Evolutionary conservation across 2,329 filamentous ascomycete genomes (phyloP), one percentile per base, ranked within the genome.

Genomic region (Penicillium sp.): DNA sequence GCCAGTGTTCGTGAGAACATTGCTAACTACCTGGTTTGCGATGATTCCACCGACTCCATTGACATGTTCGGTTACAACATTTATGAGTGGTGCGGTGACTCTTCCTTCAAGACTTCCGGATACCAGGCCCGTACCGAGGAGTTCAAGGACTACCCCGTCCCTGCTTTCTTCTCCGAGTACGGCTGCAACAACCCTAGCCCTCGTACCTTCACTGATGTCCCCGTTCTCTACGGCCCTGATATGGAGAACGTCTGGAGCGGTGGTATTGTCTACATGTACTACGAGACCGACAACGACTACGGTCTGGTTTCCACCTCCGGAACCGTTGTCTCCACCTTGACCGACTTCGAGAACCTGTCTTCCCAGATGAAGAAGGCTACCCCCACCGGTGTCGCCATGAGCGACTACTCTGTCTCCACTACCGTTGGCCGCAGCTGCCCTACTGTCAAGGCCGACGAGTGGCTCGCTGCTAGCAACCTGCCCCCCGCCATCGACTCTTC

Each of bases 31-130:
- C 97, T 99, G 81, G 93, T 96, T 83, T 99, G 95, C 73, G 90
- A 93, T 55, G 64, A 70, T 59, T 76, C 85, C 59, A 79, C 81
- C 9, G 77, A 78, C 70, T 76, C 89, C 59, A 96, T 98, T 64
- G 95, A 99, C 78, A 98, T 96, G 83, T 99, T 93, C 90, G 95
- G 95, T 58, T 98, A 98, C 88, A 99, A 99, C 84, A 96, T 98
- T 80, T 99, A 99, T 84, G 96, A 93, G 52, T 99, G 95, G 95
- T 99, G 95, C 75, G 95, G 93, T 66, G 76, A 93, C 67, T 96
- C 90, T 71, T 86, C 81, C 69, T 95, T 89, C 80, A 71, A 81
- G 35, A 72, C 82, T 58, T 97, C 95, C 3, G 91, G 91, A 53
- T 99, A 93, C 79, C 82, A 88, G 63, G 83, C 86, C 55, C 90